These are phyloP conservation scores for Vinca minor DNA, from an alignment of 257 asterid genomes.

Conservation along the genomic window DNA sequence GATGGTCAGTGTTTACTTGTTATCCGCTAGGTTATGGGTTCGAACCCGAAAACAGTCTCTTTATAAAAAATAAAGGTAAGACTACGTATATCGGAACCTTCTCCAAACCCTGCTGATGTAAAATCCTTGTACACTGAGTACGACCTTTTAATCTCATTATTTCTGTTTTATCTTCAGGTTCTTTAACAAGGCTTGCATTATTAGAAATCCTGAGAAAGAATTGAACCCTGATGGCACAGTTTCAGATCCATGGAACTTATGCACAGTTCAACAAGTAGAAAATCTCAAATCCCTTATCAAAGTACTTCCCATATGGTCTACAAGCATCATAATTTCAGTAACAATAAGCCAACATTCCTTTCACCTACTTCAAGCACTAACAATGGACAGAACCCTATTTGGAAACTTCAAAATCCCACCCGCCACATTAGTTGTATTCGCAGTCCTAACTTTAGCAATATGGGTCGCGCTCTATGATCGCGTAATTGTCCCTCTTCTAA, in stretches of 20 bases:
- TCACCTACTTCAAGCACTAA: slow-evolving; percentile 52
- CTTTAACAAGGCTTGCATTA: slow-evolving; percentile 50
- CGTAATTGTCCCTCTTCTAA: slow-evolving; percentile 34
- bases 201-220: slow-evolving; percentile 33
- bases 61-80: too few relatives aligned
- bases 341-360: slow-evolving; percentile 50
- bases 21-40: too few relatives aligned
- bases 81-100: too few relatives aligned
- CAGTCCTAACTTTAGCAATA: slow-evolving; percentile 32
- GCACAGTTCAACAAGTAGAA: slow-evolving; percentile 62
- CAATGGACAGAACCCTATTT: slow-evolving; percentile 37
- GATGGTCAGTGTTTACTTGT: too few relatives aligned
- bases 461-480: slow-evolving; percentile 59
- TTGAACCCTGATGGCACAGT: slow-evolving; percentile 38
- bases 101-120: too few relatives aligned
- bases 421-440: slow-evolving; percentile 36
- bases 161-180: slow-evolving; percentile 15
- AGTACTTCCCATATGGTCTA: slow-evolving; percentile 68
- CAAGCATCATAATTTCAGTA: slow-evolving; percentile 48
- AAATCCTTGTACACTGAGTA: too few relatives aligned
- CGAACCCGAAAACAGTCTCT: too few relatives aligned
- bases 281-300: slow-evolving; percentile 47
- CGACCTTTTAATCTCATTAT: background rate
- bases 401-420: slow-evolving; percentile 52
- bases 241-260: slow-evolving; percentile 41